phyloP scores from a whole-genome alignment of 2,329 filamentous ascomycete genomes.

The Fusarium temperatum region DNA sequence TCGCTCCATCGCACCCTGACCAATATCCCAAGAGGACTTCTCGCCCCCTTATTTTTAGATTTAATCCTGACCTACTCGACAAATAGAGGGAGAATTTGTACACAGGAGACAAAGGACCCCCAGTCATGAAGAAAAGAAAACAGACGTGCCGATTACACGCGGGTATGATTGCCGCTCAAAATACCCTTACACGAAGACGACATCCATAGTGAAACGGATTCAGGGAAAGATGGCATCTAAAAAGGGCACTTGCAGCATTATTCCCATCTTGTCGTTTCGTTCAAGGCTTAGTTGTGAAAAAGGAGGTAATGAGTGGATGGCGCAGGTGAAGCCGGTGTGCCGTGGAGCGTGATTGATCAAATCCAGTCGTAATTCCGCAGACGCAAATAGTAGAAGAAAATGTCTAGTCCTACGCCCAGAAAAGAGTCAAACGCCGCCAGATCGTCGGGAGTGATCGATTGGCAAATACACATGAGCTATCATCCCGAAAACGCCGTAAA shows the following conservation, averaged over 20 bases:
- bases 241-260: conserved; percentile 22
- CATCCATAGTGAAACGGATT: not conserved
- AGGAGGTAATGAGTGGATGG: conserved; percentile 53
- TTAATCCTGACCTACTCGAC: conserved; percentile 3
- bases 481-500: conserved; percentile 55
- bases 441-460: conserved; percentile 45
- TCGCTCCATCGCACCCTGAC: conserved; percentile 29
- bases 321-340: conserved; percentile 45
- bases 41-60: conserved; percentile 35
- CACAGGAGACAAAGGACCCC: conserved; percentile 37
- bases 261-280: conserved; percentile 40
- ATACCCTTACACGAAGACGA: conserved; percentile 12
- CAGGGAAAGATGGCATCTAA: conserved; percentile 10
- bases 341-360: conserved; percentile 42
- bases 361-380: conserved; percentile 44
- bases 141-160: conserved; percentile 35
- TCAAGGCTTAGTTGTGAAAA: conserved; percentile 41
- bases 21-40: conserved; percentile 35
- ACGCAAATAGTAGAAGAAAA: conserved; percentile 41
- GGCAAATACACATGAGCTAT: conserved; percentile 51
- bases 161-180: conserved; percentile 23
- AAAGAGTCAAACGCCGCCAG: conserved; percentile 50
- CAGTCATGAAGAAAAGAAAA: conserved; percentile 34
- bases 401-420: conserved; percentile 51
- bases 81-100: conserved; percentile 31